Evolutionary conservation across 148 eudicot genomes (phyloP).

Genomic region (Amaranthus hypochondriacus): DNA sequence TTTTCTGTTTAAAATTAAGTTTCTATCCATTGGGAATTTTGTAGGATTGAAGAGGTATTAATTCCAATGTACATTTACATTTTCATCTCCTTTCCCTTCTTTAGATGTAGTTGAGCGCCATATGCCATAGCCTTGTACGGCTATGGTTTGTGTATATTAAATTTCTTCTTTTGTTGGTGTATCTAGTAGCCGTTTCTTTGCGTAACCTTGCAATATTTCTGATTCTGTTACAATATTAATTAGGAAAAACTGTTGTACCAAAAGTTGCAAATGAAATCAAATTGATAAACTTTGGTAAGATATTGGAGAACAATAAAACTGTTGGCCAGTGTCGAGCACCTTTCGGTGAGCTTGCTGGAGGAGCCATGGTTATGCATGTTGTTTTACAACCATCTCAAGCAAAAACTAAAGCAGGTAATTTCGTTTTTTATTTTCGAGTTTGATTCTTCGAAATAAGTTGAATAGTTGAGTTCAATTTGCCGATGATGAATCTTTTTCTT

Average conservation of each 20-base stretch:
- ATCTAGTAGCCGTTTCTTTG: neutral
- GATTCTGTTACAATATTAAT: slow-evolving; percentile 2
- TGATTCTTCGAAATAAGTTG: neutral
- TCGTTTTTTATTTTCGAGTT: neutral
- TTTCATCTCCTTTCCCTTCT: too few species aligned
- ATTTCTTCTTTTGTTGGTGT: neutral
- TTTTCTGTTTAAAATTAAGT: neutral
- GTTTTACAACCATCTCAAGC: slow-evolving; percentile 86
- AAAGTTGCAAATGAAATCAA: slow-evolving; percentile 84
- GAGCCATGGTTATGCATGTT: slow-evolving; percentile 87
- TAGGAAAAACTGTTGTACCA: slow-evolving; percentile 73
- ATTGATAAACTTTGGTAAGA: slow-evolving; percentile 80
- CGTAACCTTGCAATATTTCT: neutral
- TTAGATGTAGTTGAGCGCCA: too few species aligned
- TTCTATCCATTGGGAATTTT: neutral
- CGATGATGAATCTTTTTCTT: neutral
- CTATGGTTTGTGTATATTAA: too few species aligned
- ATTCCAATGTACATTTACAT: neutral
- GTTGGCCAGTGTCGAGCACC: slow-evolving; percentile 85
- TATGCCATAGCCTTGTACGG: too few species aligned
- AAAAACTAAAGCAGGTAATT: slow-evolving; percentile 81
- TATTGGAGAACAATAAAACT: slow-evolving; percentile 86
- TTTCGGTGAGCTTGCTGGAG: slow-evolving; percentile 81
- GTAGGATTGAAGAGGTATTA: neutral
- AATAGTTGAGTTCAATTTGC: neutral